These are phyloP conservation scores for Phialocephala sp. DNA, from an alignment of 2,329 filamentous ascomycete species.

Conservation along the genomic window DNA sequence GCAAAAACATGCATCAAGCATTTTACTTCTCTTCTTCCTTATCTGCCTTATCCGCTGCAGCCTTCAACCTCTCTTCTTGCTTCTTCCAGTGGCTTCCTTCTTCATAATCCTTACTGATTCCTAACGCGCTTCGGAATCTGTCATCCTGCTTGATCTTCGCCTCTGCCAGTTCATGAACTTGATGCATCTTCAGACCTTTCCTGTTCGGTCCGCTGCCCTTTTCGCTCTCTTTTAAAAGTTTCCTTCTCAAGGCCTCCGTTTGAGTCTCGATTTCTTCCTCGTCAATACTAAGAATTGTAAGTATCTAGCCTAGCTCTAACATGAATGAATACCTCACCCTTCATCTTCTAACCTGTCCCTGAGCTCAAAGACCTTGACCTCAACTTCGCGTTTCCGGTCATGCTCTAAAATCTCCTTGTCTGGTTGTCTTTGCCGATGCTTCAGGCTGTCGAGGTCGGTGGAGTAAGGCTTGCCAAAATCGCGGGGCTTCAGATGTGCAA, in stretches of 20 bases:
- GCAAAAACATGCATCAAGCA: neutral
- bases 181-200: constrained; percentile 80
- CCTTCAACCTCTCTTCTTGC: constrained; percentile 72
- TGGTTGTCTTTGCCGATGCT: constrained; percentile 80
- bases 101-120: constrained; percentile 84
- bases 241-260: constrained; percentile 69
- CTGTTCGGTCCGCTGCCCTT: constrained; percentile 46
- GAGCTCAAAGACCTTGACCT: constrained; percentile 91
- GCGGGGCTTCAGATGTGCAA: constrained; percentile 84
- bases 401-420: constrained; percentile 94
- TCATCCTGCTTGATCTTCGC: constrained; percentile 98
- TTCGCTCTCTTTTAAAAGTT: constrained; percentile 56
- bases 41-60: constrained; percentile 47
- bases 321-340: constrained; percentile 56
- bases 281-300: constrained; percentile 60
- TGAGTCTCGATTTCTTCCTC: constrained; percentile 90
- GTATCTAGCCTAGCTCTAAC: neutral
- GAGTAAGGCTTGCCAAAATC: constrained; percentile 71
- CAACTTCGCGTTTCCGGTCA: constrained; percentile 87
- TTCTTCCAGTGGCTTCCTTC: constrained; percentile 86
- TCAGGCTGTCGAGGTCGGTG: constrained; percentile 69
- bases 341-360: constrained; percentile 92
- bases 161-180: constrained; percentile 94
- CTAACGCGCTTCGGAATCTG: constrained; percentile 81
- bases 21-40: constrained; percentile 29